Base-by-base conservation (phyloP, 139 green algal species). In the Closterium sp. region DNA sequence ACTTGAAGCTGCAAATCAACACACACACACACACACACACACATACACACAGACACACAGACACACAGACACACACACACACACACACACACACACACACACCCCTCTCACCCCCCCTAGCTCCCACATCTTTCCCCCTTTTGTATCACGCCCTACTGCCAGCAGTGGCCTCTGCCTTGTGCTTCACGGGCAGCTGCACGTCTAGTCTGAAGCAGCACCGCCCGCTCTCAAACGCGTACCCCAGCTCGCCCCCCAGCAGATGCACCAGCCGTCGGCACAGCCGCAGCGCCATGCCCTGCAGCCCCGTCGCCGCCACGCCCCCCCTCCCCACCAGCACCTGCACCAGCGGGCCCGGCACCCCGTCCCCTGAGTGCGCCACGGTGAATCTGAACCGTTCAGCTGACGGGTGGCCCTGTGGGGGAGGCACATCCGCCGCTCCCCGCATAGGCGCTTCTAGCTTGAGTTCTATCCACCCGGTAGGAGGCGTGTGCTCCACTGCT, bases 301-400 rank as follows among this genome's bases (percentile, higher is more conserved):
- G 16, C 31, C 84, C 84, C 12, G 32, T 36, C 31, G 32, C 21
- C 0, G 31, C 84, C 32, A 33, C 84, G 21, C 84, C 84, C 21
- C 84, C 84, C 7, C 32, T 34, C 32, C 84, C 84, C 32, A 88
- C 84, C n/a, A 88, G 84, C 84, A 86, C 84, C 84, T 88, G 84
- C 84, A 88, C 84, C 21, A 88, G 84, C 30, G 32, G 31, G 9
- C 31, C 84, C 31, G 84, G 84, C 31, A 88, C 21, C 5, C 84
- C 84, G 6, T 88, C 84, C 31, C 84, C 84, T 12, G 31, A 88
- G 5, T 88, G 84, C 9, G 84, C 32, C 1, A 88, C 32, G 31
- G 84, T 43, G 84, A 88, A 88, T 30, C 30, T 35, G 84, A 43
- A 88, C 84, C 83, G 83, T 33, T 86, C 83, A 33, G 30, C 83